phyloP scores from a whole-genome alignment of 768 basidiomycete genomes.

The Kwoniella botswanensis region DNA sequence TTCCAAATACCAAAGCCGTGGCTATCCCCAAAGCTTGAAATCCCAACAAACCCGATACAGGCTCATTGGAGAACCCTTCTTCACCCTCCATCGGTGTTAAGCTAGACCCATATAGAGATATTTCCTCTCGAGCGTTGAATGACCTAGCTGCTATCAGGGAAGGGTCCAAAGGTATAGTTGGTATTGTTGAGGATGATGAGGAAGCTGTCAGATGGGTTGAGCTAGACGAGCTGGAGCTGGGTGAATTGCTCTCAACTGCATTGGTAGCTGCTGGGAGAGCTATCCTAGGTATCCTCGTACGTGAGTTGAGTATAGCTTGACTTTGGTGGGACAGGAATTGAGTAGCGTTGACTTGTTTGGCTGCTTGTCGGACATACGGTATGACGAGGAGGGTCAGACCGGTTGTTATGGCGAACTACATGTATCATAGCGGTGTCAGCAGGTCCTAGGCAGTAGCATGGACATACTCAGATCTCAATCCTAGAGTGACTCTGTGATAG shows the following conservation, averaged over 20 bases:
- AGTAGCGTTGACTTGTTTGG: conserved; percentile 20
- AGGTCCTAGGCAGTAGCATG: too few species aligned
- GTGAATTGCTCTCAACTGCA: too few species aligned
- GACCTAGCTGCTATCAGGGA: conserved; percentile 8
- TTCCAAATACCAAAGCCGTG: conserved; percentile 43
- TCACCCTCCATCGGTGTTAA: conserved; percentile 14
- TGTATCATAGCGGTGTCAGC: too few species aligned
- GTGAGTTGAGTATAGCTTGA: conserved; percentile 7
- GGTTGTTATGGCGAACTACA: conserved; percentile 41
- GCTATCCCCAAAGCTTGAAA: conserved; percentile 48
- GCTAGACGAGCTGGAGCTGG: background rate
- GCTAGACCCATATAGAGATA: conserved; percentile 24
- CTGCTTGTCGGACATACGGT: conserved; percentile 41
- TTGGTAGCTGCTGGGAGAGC: background rate
- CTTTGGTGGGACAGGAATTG: conserved; percentile 39
- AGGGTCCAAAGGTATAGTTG: background rate
- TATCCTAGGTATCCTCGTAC: conserved; percentile 1
- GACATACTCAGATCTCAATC: too few species aligned
- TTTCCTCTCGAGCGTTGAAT: conserved; percentile 42
- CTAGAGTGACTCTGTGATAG: too few species aligned
- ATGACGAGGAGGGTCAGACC: conserved; percentile 43
- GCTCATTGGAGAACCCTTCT: conserved; percentile 16
- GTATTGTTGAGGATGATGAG: background rate
- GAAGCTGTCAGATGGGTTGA: background rate
- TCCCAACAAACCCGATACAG: conserved; percentile 27